A percentile compares a stretch with the other conserved stretches of the same genome.
Evolutionary conservation across 306 rosid species (phyloP).

Genomic region (Corylus heterophylla): DNA sequence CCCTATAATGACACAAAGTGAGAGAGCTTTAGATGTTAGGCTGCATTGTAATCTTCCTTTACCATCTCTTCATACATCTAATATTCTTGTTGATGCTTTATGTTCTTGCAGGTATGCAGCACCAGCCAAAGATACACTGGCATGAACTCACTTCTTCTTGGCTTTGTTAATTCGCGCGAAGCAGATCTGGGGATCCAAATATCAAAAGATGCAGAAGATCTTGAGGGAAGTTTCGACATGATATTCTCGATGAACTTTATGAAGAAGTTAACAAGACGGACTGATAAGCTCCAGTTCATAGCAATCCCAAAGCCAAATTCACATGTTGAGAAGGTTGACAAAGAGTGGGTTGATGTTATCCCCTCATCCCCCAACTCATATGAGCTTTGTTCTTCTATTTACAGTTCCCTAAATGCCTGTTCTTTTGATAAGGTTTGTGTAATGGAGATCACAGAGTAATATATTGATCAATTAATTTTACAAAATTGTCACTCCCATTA

Average conservation of each 20-base stretch:
- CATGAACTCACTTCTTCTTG: constrained; percentile 62
- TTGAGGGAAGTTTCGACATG: constrained; percentile 53
- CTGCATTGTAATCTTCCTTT: neutral
- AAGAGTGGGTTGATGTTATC: constrained; percentile 76
- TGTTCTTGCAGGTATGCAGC: constrained; percentile 63
- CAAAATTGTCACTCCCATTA: neutral
- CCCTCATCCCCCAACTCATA: constrained; percentile 67
- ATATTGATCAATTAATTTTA: neutral
- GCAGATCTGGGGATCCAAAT: constrained; percentile 72
- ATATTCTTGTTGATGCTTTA: constrained; percentile 22
- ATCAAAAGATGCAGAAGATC: constrained; percentile 33
- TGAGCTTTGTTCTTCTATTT: constrained; percentile 64
- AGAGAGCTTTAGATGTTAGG: too few relatives aligned
- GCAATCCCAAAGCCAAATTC: constrained; percentile 56
- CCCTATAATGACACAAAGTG: neutral
- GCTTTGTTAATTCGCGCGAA: constrained; percentile 41
- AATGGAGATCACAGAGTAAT: constrained; percentile 53
- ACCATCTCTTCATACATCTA: neutral
- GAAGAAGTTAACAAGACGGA: constrained; percentile 56
- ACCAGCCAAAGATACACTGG: constrained; percentile 45
- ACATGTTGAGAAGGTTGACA: constrained; percentile 59
- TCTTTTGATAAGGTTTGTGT: constrained; percentile 61
- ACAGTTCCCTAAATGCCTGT: constrained; percentile 58
- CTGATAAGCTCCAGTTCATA: constrained; percentile 55
- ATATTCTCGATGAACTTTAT: constrained; percentile 61